These are phyloP conservation scores for Cryptosporidium felis DNA, from an alignment of 169 alveolate species.

Conservation along the genomic window DNA sequence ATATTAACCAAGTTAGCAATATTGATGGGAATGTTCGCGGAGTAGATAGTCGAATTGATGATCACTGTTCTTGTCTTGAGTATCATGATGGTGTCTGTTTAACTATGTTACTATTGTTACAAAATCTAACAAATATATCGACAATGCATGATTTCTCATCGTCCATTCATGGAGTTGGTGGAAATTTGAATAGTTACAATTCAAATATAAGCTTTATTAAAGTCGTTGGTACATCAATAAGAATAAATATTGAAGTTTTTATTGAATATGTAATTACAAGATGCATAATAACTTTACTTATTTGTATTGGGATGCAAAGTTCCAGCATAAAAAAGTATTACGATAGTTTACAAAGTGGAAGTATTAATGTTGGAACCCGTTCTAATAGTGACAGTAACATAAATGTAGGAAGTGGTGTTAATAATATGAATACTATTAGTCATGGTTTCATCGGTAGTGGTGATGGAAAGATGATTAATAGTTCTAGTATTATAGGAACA, in stretches of 20 bases:
- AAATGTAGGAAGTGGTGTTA: too few species aligned
- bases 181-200: not conserved
- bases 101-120: not conserved
- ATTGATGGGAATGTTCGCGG: not conserved
- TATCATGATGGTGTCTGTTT: constrained; percentile 41
- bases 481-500: too few species aligned
- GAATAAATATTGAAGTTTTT: constrained; percentile 5
- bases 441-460: too few species aligned
- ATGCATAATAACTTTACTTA: constrained; percentile 16
- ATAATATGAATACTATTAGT: too few species aligned
- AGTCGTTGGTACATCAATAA: not conserved
- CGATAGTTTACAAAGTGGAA: too few species aligned
- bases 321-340: not conserved
- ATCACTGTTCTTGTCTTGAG: constrained; percentile 47
- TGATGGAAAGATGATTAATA: too few species aligned
- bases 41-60: not conserved
- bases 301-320: constrained; percentile 24
- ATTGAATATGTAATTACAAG: constrained; percentile 37
- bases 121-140: constrained; percentile 5
- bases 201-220: not conserved
- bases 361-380: too few species aligned
- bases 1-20: constrained; percentile 8
- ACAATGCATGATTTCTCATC: not conserved
- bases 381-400: too few species aligned
- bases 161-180: not conserved